Percentiles rank a stretch among this genome's conserved stretches.
Evolutionary conservation across 495 filamentous ascomycete genomes (phyloP).

Genomic region (Aspergillus homomorphus): DNA sequence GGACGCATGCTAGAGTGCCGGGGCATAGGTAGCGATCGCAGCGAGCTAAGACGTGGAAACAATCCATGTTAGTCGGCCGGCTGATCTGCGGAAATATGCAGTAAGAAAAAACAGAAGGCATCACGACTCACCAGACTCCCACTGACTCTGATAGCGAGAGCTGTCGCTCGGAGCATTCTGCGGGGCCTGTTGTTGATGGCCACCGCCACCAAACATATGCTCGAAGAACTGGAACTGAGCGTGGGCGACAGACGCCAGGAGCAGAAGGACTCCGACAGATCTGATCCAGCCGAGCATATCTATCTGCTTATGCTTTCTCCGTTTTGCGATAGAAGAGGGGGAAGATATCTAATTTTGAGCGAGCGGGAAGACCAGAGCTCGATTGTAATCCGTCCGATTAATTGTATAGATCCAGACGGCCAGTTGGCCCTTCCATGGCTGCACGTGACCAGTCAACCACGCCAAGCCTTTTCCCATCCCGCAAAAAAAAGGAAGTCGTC

Average conservation of each 20-base stretch:
- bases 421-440: neutral
- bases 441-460: neutral
- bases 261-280: slow-evolving; percentile 43
- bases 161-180: slow-evolving; percentile 81
- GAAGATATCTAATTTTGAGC: neutral
- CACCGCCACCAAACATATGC: slow-evolving; percentile 65
- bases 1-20: slow-evolving; percentile 82
- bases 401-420: neutral
- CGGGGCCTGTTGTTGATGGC: slow-evolving; percentile 54
- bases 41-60: slow-evolving; percentile 44
- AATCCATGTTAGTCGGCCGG: slow-evolving; percentile 2
- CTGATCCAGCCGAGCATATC: slow-evolving; percentile 33
- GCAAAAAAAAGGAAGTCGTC: neutral
- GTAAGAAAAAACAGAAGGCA: neutral
- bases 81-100: neutral
- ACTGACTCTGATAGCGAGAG: slow-evolving; percentile 68
- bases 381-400: no score
- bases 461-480: neutral
- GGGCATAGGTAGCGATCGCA: slow-evolving; percentile 93
- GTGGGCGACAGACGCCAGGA: slow-evolving; percentile 45
- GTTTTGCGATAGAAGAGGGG: neutral
- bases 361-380: neutral
- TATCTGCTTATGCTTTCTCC: neutral
- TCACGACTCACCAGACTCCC: slow-evolving; percentile 53
- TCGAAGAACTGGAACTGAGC: slow-evolving; percentile 91